Evolutionary conservation across 2,329 filamentous ascomycete species (phyloP), one percentile per base, ranked within the genome.

Genomic region (Pseudocercospora musae): DNA sequence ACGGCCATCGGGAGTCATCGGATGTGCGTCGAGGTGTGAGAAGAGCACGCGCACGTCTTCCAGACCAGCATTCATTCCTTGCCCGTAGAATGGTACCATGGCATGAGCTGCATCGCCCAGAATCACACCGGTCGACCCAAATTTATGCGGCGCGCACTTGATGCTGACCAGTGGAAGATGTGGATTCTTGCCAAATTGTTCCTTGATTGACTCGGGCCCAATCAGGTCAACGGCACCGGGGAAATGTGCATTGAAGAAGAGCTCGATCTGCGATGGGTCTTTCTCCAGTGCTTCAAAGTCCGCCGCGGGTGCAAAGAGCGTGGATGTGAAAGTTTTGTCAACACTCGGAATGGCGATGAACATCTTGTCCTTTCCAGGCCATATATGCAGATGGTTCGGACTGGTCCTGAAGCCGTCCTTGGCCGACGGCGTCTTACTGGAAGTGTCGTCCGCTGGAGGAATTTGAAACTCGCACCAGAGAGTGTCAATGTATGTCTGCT

Each of bases 31-130:
- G 1, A 98, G 81, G 48, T 89, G 82, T 0, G 88, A 86, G 77
- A 96, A 99, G 0, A 99, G 84, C 4, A 96, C 87, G 7, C 90
- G 87, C 11, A 99, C 92, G 71, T 97, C 94, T 78, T 99, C 95
- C 46, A 99, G 85, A 0, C 95, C 95, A 0, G 95, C 90, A 73
- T 99, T 99, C 88, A 99, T 96, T 40, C 95, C 95, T 76, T 99
- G 95, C 0, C 95, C 95, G 76, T 98, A 99, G 77, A 99, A 99
- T 0, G 95, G 95, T 0, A 99, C 92, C 88, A 99, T 97, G 61
- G 96, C 95, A 75, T 99, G 95, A 0, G 95, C 93, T 7, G 95
- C 92, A 74, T 99, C 95, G 62, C 95, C 95, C 37, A 99, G 75
- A 54, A 99, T 91, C 63, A 96, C 92, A 31, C 85, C 92, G 0